Evolutionary conservation across 169 alveolate species (phyloP), one percentile per base, ranked within the genome.

Genomic region (Plasmodium chabaudi): DNA sequence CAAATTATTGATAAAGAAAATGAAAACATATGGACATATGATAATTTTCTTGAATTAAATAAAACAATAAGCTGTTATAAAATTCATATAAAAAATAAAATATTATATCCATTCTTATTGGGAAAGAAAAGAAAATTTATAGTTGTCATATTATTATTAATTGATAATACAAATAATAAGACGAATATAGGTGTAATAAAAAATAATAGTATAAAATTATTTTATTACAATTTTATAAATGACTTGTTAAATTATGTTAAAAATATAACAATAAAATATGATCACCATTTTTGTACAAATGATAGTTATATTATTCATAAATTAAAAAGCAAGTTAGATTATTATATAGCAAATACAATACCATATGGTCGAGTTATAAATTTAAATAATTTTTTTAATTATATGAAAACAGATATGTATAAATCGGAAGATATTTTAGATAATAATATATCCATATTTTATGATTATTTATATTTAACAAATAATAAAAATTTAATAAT

Each of bases 361-460:
- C 69, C 88, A 12, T 75, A 63, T 75, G 88, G 77, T 9, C 61
- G 55, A 63, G 9, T 47, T 34, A 1, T 9, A 10, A 12, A 42
- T 42, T 9, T 42, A 23, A 75, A 42, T 23, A 15, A 34, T 75
- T 75, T 75, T 27, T 60, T 63, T 19, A 53, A 75, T 64, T 75
- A 51, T 6, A 23, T 75, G 15, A 17, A 61, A 27, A 68, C 42
- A 25, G 88, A 61, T 42, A 75, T 75, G 55, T 61, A 75, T 56
- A 75, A 75, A 75, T 12, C 55, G 53, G 88, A 42, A 13, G 75
- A 75, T 67, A 49, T 75, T 75, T 56, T 75, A 27, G 60, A 57
- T 6, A 75, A 68, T 49, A 25, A 42, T 21, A 39, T 57, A 4
- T 72, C 59, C 71, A 60, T 44, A 13, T 72, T 72, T 72, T 72